phyloP scores from a whole-genome alignment of 2,329 filamentous ascomycete species.

The Fusarium sp. region DNA sequence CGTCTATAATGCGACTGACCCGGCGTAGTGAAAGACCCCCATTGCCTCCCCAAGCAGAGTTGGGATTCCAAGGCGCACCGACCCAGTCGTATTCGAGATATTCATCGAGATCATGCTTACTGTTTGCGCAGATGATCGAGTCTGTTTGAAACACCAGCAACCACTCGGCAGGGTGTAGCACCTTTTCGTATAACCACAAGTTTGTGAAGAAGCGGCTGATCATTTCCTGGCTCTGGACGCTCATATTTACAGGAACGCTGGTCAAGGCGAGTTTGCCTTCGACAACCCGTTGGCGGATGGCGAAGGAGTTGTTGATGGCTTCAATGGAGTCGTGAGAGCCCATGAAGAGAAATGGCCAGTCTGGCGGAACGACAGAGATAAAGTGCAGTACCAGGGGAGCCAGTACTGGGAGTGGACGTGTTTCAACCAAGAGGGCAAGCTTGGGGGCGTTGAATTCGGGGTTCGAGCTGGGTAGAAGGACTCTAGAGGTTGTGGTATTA shows the following conservation, averaged over 20 bases:
- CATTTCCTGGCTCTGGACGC: conserved; percentile 62
- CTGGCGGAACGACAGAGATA: conserved; percentile 66
- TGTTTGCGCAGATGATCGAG: conserved; percentile 68
- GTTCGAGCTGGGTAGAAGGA: background rate
- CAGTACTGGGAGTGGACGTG: conserved; percentile 61
- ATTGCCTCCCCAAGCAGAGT: conserved; percentile 61
- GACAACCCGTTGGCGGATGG: conserved; percentile 58
- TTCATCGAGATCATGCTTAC: conserved; percentile 58
- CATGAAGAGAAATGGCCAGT: conserved; percentile 70
- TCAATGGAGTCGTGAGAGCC: conserved; percentile 61
- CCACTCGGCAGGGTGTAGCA: conserved; percentile 64
- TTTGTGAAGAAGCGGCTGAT: conserved; percentile 66
- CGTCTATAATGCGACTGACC: conserved; percentile 64
- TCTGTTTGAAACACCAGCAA: conserved; percentile 67
- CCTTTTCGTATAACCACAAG: conserved; percentile 63
- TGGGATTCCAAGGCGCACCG: conserved; percentile 62
- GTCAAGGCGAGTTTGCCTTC: conserved; percentile 63
- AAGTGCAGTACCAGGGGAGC: conserved; percentile 68
- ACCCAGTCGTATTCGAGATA: conserved; percentile 67
- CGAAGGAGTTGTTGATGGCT: conserved; percentile 57
- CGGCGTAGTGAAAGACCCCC: conserved; percentile 65
- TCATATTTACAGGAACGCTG: conserved; percentile 66
- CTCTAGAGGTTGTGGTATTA: background rate
- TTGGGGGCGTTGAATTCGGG: conserved; percentile 53
- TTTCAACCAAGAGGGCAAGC: conserved; percentile 67